Conservation (phyloP, 768 basidiomycete species). For the Harrya chromipes region DNA sequence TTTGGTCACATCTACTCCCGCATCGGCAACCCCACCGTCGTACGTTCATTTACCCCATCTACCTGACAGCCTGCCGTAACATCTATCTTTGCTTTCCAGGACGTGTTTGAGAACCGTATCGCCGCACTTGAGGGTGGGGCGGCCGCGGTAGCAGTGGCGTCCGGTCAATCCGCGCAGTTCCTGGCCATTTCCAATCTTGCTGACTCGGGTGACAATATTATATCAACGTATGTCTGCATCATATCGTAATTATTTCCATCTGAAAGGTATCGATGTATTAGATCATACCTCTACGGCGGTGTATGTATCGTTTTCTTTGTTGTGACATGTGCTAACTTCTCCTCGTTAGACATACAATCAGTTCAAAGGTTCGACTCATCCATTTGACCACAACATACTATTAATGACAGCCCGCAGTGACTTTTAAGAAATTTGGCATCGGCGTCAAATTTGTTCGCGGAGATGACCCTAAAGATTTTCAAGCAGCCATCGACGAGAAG, state of each 20-base stretch:
- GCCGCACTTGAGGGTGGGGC: slow-evolving; percentile 62
- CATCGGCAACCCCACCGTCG: slow-evolving; percentile 55
- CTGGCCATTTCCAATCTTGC: slow-evolving; percentile 55
- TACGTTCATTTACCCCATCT: slow-evolving; percentile 26
- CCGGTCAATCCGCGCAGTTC: slow-evolving; percentile 63
- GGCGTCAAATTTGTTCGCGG: slow-evolving; percentile 50
- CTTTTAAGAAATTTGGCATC: slow-evolving; percentile 55
- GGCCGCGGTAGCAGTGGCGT: slow-evolving; percentile 54
- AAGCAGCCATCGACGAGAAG: slow-evolving; percentile 53
- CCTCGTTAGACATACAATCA: slow-evolving; percentile 53
- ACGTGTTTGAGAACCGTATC: slow-evolving; percentile 64
- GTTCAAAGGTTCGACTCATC: slow-evolving; percentile 46
- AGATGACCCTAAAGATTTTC: slow-evolving; percentile 45
- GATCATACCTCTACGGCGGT: slow-evolving; percentile 57
- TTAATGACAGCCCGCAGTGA: slow-evolving; percentile 32
- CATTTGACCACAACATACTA: neutral
- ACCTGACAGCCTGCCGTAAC: neutral
- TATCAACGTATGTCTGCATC: slow-evolving; percentile 46
- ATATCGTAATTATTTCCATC: neutral
- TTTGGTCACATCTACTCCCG: slow-evolving; percentile 54
- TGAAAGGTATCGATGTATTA: slow-evolving; percentile 10
- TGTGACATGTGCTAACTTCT: neutral
- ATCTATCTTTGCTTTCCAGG: slow-evolving; percentile 30
- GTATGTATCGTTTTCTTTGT: slow-evolving; percentile 32
- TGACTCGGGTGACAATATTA: slow-evolving; percentile 59